These are phyloP conservation scores for Hypoxylon trugodes DNA, from an alignment of 495 filamentous ascomycete genomes.

Conservation along the genomic window DNA sequence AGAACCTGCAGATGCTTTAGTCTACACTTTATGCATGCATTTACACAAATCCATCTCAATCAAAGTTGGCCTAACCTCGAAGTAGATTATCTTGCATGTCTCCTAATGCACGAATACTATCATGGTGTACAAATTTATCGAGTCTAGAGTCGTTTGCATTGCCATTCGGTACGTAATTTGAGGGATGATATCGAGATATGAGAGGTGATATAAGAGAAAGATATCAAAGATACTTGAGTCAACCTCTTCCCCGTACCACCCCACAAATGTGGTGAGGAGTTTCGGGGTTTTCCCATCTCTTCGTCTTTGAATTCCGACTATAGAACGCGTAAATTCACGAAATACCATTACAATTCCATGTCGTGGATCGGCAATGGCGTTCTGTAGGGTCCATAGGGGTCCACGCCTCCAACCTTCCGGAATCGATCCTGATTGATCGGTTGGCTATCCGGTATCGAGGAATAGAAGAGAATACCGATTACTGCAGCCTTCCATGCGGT, in stretches of 20 bases:
- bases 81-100: neutral
- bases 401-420: slow-evolving; percentile 13
- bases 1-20: neutral
- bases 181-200: no score
- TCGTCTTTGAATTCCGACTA: no score
- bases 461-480: slow-evolving; percentile 3
- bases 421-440: slow-evolving; percentile 21
- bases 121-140: neutral
- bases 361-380: slow-evolving; percentile 24
- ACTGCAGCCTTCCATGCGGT: slow-evolving; percentile 17
- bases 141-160: neutral
- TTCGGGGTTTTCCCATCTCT: no score
- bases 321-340: neutral
- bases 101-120: neutral
- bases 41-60: neutral
- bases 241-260: no score
- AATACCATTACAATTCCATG: neutral
- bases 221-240: no score
- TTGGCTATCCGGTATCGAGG: neutral
- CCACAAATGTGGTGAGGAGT: no score
- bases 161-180: neutral
- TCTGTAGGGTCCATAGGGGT: slow-evolving; percentile 18
- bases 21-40: slow-evolving; percentile 9
- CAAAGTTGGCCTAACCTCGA: slow-evolving; percentile 2
- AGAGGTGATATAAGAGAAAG: no score